Conservation (phyloP, 129 eudicot genomes). For the Sambucus nigra region DNA sequence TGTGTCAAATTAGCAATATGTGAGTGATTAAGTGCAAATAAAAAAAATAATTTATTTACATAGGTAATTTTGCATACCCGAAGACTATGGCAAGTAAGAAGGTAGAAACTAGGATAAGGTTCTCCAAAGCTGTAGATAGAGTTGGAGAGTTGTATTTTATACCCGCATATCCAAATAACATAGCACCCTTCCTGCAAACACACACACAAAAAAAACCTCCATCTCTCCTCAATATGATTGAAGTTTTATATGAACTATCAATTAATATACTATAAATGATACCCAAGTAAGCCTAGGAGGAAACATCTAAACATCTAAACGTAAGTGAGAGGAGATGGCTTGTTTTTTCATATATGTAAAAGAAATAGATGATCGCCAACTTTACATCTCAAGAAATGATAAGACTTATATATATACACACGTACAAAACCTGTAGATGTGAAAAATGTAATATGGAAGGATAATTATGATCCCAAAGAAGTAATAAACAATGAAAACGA, state of each 20-base stretch:
- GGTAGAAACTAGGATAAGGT: constrained; percentile 26
- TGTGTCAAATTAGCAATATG: too few species aligned
- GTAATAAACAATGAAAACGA: constrained; percentile 21
- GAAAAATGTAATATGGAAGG: constrained; percentile 13
- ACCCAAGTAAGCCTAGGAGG: constrained; percentile 34
- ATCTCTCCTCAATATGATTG: too few species aligned
- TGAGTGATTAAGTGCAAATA: too few species aligned
- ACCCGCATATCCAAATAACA: constrained; percentile 6
- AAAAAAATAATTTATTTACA: too few species aligned
- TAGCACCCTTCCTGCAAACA: not conserved
- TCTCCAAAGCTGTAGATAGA: constrained; percentile 21
- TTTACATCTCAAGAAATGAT: too few species aligned
- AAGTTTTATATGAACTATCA: too few species aligned
- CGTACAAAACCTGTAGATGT: constrained; percentile 18
- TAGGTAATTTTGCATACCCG: constrained; percentile 26
- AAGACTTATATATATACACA: not conserved
- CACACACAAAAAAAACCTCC: too few species aligned
- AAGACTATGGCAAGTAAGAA: constrained; percentile 23
- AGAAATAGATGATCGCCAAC: not conserved
- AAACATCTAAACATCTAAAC: constrained; percentile 22
- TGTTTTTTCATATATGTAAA: constrained; percentile 16
- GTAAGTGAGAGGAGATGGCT: constrained; percentile 16
- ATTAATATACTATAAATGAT: too few species aligned
- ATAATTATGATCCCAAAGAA: constrained; percentile 23
- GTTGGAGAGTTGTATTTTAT: constrained; percentile 26